Evolutionary conservation across 2,329 filamentous ascomycete species (phyloP).

Genomic region (Curvularia lunata): DNA sequence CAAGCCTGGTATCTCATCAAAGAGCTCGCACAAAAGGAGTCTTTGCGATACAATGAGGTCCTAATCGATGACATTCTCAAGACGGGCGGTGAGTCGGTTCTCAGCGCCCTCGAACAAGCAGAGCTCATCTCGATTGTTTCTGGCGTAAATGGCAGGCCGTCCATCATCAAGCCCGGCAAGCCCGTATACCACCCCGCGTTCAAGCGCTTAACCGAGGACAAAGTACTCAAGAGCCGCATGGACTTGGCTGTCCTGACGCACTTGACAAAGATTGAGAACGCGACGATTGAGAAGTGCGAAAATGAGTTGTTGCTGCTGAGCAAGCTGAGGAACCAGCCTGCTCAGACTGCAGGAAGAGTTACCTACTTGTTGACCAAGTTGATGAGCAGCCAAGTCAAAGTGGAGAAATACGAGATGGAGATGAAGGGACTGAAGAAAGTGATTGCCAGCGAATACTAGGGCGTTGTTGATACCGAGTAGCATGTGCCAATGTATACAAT

Average conservation of each 20-base stretch:
- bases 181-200: slow-evolving; percentile 90
- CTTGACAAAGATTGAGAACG: slow-evolving; percentile 72
- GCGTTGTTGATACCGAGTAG: background rate
- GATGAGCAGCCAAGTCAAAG: slow-evolving; percentile 73
- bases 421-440: slow-evolving; percentile 75
- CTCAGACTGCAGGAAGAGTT: slow-evolving; percentile 69
- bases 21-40: slow-evolving; percentile 70
- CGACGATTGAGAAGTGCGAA: slow-evolving; percentile 79
- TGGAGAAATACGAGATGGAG: slow-evolving; percentile 75
- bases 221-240: slow-evolving; percentile 74
- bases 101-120: slow-evolving; percentile 81
- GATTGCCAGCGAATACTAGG: slow-evolving; percentile 59
- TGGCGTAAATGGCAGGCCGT: slow-evolving; percentile 75
- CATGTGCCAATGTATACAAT: background rate
- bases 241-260: slow-evolving; percentile 71
- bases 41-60: slow-evolving; percentile 83
- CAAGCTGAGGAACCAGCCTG: slow-evolving; percentile 71
- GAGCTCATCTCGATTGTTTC: slow-evolving; percentile 83
- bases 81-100: slow-evolving; percentile 71
- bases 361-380: slow-evolving; percentile 78
- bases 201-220: slow-evolving; percentile 71
- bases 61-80: slow-evolving; percentile 79
- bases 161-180: slow-evolving; percentile 77
- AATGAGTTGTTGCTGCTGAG: slow-evolving; percentile 76
- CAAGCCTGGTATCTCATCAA: slow-evolving; percentile 93